Evolutionary conservation across 257 asterid genomes (phyloP).

Genomic region (Nicotiana obtusifolia): DNA sequence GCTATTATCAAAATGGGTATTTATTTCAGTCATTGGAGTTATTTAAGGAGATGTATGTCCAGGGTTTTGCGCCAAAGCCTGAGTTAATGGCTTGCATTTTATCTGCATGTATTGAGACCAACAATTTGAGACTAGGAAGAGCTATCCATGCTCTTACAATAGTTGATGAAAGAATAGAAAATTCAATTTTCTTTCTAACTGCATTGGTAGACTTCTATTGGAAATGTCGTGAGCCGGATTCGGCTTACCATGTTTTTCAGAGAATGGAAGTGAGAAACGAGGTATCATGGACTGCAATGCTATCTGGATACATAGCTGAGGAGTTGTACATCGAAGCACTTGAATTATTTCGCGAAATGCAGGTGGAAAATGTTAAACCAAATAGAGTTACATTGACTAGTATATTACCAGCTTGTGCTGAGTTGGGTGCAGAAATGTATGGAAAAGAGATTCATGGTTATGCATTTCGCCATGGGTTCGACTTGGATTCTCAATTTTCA

Average conservation of each 20-base stretch:
- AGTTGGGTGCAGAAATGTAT: constrained; percentile 17
- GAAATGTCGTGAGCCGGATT: constrained; percentile 27
- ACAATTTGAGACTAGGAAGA: constrained; percentile 43
- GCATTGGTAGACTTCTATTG: constrained; percentile 54
- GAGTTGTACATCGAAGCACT: constrained; percentile 33
- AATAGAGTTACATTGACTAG: constrained; percentile 55
- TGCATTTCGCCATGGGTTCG: constrained; percentile 45
- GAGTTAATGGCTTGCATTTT: constrained; percentile 57
- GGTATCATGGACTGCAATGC: constrained; percentile 78
- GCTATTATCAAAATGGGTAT: constrained; percentile 49
- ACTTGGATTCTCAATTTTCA: constrained; percentile 36
- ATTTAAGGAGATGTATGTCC: constrained; percentile 41
- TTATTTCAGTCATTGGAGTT: constrained; percentile 30
- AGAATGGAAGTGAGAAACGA: constrained; percentile 49
- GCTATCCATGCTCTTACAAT: constrained; percentile 49
- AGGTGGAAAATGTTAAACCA: constrained; percentile 34
- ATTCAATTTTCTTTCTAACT: constrained; percentile 37
- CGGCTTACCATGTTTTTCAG: constrained; percentile 52
- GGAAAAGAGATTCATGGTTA: constrained; percentile 64
- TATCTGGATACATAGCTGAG: constrained; percentile 42
- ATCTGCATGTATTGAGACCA: constrained; percentile 40
- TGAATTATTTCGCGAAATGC: constrained; percentile 44
- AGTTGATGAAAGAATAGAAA: constrained; percentile 48
- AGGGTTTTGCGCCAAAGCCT: constrained; percentile 49
- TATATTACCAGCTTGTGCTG: constrained; percentile 49